These are phyloP conservation scores for Cryphonectria naterciae DNA, from an alignment of 2,329 filamentous ascomycete genomes.

Conservation along the genomic window DNA sequence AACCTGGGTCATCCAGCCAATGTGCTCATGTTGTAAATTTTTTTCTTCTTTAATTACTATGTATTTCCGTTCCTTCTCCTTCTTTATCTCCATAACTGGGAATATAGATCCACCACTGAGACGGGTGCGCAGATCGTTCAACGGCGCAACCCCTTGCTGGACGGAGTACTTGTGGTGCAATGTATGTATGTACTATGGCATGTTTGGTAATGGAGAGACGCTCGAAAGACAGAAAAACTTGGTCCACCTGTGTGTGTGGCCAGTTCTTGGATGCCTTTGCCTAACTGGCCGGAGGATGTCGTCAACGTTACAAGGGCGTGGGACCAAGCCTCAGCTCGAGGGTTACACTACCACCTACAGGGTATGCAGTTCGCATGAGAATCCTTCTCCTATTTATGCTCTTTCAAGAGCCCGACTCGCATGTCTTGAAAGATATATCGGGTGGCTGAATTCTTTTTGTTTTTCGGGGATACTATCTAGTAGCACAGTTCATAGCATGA, in stretches of 20 bases:
- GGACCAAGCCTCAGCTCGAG: not conserved
- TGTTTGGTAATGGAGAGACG: not conserved
- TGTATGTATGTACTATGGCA: not conserved
- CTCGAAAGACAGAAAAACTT: not conserved
- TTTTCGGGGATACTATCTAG: not conserved
- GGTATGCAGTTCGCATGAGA: not conserved
- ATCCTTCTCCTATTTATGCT: not conserved
- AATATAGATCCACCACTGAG: not conserved
- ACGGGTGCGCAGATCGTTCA: not conserved
- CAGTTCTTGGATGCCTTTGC: not conserved
- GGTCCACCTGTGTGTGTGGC: not conserved
- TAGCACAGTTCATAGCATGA: not conserved
- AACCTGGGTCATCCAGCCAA: not conserved
- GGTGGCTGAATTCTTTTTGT: not conserved
- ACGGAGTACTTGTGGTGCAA: not conserved
- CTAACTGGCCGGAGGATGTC: not conserved
- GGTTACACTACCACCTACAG: not conserved
- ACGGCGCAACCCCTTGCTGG: not conserved
- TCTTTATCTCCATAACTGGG: not conserved
- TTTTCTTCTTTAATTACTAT: not conserved
- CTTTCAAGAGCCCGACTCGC: not conserved
- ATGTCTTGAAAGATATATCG: not conserved
- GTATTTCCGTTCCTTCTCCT: not conserved
- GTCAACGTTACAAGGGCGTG: not conserved
- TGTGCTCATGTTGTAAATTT: not conserved